Base-by-base conservation (phyloP, 2,329 filamentous ascomycete species). In the Penicillium sp. region DNA sequence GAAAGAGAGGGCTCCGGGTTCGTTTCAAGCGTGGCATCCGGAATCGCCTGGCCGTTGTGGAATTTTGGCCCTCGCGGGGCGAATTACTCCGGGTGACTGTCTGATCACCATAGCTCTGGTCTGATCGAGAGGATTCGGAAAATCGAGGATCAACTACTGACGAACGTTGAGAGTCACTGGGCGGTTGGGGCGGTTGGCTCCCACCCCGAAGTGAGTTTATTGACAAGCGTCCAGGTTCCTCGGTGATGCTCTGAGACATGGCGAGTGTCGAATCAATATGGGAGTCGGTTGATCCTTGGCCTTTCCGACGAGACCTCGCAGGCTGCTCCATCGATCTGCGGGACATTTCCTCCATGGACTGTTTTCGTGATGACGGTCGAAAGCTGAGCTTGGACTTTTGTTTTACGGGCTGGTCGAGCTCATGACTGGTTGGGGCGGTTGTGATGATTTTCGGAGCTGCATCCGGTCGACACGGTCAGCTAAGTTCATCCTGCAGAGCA, bases 61-160 rank as follows among this genome's bases (percentile, higher is more conserved):
- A 76, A 9, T 81, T 84, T 2, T 55, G 44, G n/a, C 43, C 47
- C 59, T 89, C 84, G 10, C 85, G 87, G 7, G 84, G 86, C 41
- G 80, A 86, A 49, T 80, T 81, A 59, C 77, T 82, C 45, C 79
- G 81, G 18, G 46, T 39, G 71, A 83, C 83, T 46, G 84, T 76
- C 62, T 82, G 81, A 65, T 92, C 87, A 39, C 81, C 84, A 14
- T 87, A 89, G 74, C 90, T 96, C 41, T 84, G 89, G 71, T 97
- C 92, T 27, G 93, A 97, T 61, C 89, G 84, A 2, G 91, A 96
- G 1, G 93, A 97, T 67, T 97, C 93, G 5, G 90, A 94, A 27
- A 88, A 76, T 38, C 90, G 80, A 59, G 83, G 81, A 29, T 84
- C 76, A 10, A 86, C 84, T 18, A 88, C 78, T 7, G 85, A 84